A percentile compares a stretch with the other conserved stretches of the same genome.
Conservation (phyloP, 805 yeast species). For the Kockiozyma suomiensis region DNA sequence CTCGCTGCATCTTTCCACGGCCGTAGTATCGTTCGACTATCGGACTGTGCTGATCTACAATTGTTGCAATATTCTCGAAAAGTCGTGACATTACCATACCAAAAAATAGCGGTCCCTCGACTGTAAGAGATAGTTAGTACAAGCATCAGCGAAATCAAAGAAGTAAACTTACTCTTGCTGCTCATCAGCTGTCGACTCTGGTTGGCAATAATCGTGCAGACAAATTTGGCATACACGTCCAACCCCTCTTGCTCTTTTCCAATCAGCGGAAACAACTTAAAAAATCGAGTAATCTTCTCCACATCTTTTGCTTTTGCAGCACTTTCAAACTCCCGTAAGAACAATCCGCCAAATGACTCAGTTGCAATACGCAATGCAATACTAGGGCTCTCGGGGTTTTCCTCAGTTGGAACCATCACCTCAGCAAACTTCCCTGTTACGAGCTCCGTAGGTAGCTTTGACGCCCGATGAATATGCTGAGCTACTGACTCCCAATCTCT, state of each 20-base stretch:
- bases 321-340: conserved; percentile 62
- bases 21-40: conserved; percentile 79
- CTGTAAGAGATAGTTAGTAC: conserved; percentile 50
- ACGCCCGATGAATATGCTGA: conserved; percentile 52
- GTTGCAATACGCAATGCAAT: conserved; percentile 61
- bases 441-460: conserved; percentile 55
- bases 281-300: conserved; percentile 70
- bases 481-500: conserved; percentile 81
- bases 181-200: conserved; percentile 59
- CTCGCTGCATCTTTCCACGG: conserved; percentile 55
- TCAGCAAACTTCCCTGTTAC: conserved; percentile 71
- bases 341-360: conserved; percentile 57
- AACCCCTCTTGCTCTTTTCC: conserved; percentile 73
- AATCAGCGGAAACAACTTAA: conserved; percentile 84
- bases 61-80: conserved; percentile 80
- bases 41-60: conserved; percentile 82
- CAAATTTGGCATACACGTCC: conserved; percentile 78
- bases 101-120: conserved; percentile 41
- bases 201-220: conserved; percentile 79
- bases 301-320: conserved; percentile 72
- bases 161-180: conserved; percentile 18
- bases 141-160: neutral
- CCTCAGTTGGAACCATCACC: conserved; percentile 81
- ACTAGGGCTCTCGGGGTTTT: conserved; percentile 77
- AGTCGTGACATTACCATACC: conserved; percentile 50